Evolutionary conservation across 495 filamentous ascomycete genomes (phyloP), one percentile per base, ranked within the genome.

Genomic region (Penicilliopsis zonata): DNA sequence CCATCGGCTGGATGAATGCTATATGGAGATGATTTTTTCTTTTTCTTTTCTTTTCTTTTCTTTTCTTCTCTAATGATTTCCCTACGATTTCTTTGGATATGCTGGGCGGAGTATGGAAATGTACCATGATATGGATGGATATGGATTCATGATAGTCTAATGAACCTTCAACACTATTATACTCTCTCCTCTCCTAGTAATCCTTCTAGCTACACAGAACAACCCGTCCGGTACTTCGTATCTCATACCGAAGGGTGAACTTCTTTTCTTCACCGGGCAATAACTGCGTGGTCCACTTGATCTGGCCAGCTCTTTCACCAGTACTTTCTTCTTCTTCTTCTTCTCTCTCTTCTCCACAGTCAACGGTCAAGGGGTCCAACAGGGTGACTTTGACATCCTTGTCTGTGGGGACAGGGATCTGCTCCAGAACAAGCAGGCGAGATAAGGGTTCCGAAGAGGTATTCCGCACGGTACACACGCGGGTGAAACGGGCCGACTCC

Each of bases 191-290:
- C n/a, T n/a, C n/a, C n/a, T n/a, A n/a, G n/a, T n/a, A n/a, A n/a
- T n/a, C n/a, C n/a, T n/a, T n/a, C n/a, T n/a, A n/a, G n/a, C n/a
- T n/a, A n/a, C n/a, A n/a, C n/a, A n/a, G n/a, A n/a, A n/a, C n/a
- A n/a, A n/a, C n/a, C n/a, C n/a, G n/a, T n/a, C n/a, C n/a, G n/a
- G n/a, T n/a, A n/a, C n/a, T n/a, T 21, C 53, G 57, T 4, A 74
- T 63, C 45, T 76, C 72, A 51, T 82, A 85, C 50, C 80, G 74
- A 35, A 85, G 38, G 25, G 54, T 49, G 35, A 82, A 47, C 47
- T 65, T 67, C 6, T 65, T 69, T 8, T 68, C 67, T 41, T 62
- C 54, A 14, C 74, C 70, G 1, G 69, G 58, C 43, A 72, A 67
- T 25, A 85, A 43, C 23, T 49, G 54, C 5, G 80, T 63, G 33